Percentiles rank a stretch among this genome's conserved stretches.
Evolutionary conservation across 768 basidiomycete species (phyloP).

Genomic region (Suillus alpinus): DNA sequence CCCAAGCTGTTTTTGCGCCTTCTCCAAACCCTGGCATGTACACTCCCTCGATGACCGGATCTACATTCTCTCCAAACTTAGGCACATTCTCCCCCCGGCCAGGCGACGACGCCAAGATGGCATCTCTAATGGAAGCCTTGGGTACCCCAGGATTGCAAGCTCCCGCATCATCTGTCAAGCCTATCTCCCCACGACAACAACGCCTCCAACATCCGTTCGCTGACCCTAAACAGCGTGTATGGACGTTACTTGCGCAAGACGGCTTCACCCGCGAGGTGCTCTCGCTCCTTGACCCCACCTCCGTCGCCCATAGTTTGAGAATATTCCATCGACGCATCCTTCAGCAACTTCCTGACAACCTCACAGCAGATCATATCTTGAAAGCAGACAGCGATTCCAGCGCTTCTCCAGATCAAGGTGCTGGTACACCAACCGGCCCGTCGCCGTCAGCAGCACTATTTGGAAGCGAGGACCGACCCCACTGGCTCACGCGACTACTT

Average conservation of each 20-base stretch:
- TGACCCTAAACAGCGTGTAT: conserved; percentile 37
- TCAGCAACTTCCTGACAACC: conserved; percentile 49
- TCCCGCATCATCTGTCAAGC: conserved; percentile 23
- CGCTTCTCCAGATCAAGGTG: conserved; percentile 7
- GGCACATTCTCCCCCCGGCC: conserved; percentile 56
- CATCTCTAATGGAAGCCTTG: conserved; percentile 48
- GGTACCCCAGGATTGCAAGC: conserved; percentile 13
- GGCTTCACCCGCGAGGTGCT: conserved; percentile 70
- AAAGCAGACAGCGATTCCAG: conserved; percentile 22
- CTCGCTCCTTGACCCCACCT: conserved; percentile 55
- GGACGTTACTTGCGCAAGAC: conserved; percentile 55
- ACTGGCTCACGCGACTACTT: conserved; percentile 79
- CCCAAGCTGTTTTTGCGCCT: conserved; percentile 49
- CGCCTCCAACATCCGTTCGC: conserved; percentile 17
- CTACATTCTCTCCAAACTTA: conserved; percentile 39
- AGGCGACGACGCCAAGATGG: conserved; percentile 35
- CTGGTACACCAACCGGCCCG: conserved; percentile 1
- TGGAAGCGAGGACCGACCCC: conserved; percentile 67
- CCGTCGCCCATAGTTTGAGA: conserved; percentile 63
- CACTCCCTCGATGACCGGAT: conserved; percentile 16
- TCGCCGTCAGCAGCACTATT: conserved; percentile 42
- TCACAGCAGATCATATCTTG: conserved; percentile 46
- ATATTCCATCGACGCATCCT: conserved; percentile 56
- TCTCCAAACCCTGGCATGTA: conserved; percentile 41
- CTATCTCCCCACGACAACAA: conserved; percentile 22